phyloP scores from a whole-genome alignment of 768 basidiomycete species.

The Pholiota conissans region DNA sequence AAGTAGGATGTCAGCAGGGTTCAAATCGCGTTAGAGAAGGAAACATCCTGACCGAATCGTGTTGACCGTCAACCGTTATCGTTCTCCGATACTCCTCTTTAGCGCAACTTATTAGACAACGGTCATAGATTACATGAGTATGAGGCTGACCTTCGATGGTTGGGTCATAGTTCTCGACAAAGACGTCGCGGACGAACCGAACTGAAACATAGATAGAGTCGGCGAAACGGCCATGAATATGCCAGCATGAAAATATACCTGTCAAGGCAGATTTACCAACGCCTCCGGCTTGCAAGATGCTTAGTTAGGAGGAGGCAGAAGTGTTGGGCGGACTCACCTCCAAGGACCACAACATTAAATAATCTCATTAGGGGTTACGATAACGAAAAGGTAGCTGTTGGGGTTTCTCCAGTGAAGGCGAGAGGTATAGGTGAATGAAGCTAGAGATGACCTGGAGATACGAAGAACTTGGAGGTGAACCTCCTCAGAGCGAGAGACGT shows the following conservation, averaged over 20 bases:
- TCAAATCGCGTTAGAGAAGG: neutral
- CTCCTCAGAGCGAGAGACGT: slow-evolving; percentile 12
- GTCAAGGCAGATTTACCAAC: slow-evolving; percentile 89
- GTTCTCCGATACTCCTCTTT: slow-evolving; percentile 72
- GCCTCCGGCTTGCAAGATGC: slow-evolving; percentile 62
- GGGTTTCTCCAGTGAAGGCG: neutral
- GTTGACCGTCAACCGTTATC: slow-evolving; percentile 65
- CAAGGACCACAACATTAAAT: slow-evolving; percentile 79
- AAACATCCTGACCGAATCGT: slow-evolving; percentile 51
- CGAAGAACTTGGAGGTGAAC: slow-evolving; percentile 3
- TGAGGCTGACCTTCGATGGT: slow-evolving; percentile 71
- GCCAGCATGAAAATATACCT: slow-evolving; percentile 34
- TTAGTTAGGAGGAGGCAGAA: slow-evolving; percentile 9
- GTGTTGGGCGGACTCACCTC: slow-evolving; percentile 47
- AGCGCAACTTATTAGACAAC: slow-evolving; percentile 11
- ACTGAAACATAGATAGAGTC: slow-evolving; percentile 35
- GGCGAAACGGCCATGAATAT: too few relatives aligned
- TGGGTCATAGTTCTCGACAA: slow-evolving; percentile 78
- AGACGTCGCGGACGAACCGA: slow-evolving; percentile 71
- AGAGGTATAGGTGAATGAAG: neutral
- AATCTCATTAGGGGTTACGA: slow-evolving; percentile 48
- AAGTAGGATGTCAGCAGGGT: neutral
- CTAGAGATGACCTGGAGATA: neutral
- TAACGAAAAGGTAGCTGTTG: neutral
- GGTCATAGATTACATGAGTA: neutral